Base-by-base conservation (phyloP, 2,329 filamentous ascomycete species). In the Seiridium unicorne region DNA sequence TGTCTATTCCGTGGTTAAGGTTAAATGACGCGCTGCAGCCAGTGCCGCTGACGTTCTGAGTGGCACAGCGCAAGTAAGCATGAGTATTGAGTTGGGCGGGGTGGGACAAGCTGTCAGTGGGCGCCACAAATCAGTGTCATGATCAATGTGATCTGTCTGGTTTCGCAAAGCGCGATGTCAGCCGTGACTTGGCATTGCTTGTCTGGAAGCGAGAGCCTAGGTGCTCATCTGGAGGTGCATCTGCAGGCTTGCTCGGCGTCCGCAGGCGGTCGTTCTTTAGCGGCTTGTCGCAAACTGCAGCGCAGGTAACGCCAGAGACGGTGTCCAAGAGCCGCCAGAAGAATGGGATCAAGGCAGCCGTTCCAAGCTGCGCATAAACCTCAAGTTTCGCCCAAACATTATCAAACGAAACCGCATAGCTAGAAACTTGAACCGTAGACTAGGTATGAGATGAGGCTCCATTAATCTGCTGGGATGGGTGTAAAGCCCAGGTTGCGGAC, bases 371-470 rank as follows among this genome's bases (percentile, higher is more conserved):
- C 34, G 49, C 49, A 53, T 53, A 53, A 53, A 38, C 38, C 32
- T 53, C 49, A 53, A 38, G 49, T 53, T 53, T 53, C 34, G 49
- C 49, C 38, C 49, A 53, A 53, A 53, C 49, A 36, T 36, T 32
- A 6, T 34, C 35, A 53, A 53, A 53, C 49, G 34, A 53, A 53
- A 53, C 49, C 38, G 49, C 49, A 53, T 35, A 36, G 18, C 18
- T 35, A 18, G 49, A 53, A 53, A 53, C 49, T 36, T 4, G 34
- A 38, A 34, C 32, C 11, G n/a, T 18, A 36, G 10, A 36, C 11
- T 36, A 36, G 49, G 49, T 34, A 53, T 53, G 49, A 53, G 18
- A 26, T 38, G 34, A 53, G 32, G 34, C 38, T 38, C 38, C 49
- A 34, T 31, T 38, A n/a, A 38, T 53, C 49, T 53, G 32, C 49